These are phyloP conservation scores for Chloromonas sp. DNA, from an alignment of 163 green algal species.

Conservation along the genomic window DNA sequence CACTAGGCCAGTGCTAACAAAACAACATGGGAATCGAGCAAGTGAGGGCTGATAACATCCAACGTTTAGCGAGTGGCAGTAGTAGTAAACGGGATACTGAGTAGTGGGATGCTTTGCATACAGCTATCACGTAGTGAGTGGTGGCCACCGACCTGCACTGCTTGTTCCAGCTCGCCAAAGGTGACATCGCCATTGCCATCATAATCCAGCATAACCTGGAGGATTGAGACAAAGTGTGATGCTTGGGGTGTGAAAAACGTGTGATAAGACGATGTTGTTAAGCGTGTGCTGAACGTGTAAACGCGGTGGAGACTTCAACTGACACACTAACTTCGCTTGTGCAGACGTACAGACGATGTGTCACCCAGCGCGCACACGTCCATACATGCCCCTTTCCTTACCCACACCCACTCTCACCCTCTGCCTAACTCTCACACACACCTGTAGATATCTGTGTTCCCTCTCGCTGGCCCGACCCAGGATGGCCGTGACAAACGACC, in stretches of 20 bases:
- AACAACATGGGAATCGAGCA: too few species aligned
- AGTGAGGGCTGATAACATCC: too few species aligned
- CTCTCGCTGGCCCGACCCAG: neutral
- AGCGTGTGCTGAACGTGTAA: neutral
- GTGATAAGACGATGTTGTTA: neutral
- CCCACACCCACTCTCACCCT: neutral
- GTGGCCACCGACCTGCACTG: neutral
- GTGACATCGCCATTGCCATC: constrained; percentile 4
- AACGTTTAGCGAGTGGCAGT: too few species aligned
- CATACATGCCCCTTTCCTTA: neutral
- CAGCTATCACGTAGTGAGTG: too few species aligned
- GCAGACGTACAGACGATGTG: neutral
- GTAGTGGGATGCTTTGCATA: too few species aligned
- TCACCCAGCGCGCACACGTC: neutral
- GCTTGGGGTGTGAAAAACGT: neutral
- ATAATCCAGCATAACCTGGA: constrained; percentile 8
- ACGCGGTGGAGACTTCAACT: neutral
- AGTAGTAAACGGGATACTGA: too few species aligned
- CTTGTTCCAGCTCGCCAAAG: neutral
- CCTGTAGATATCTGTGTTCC: constrained; percentile 7
- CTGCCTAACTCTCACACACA: neutral
- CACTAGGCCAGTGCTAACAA: too few species aligned
- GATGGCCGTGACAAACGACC: constrained; percentile 4
- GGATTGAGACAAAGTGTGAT: neutral
- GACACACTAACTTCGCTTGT: neutral